Evolutionary conservation across 1,139 yeast species (phyloP).

Genomic region (Suhomyces coccinellae): DNA sequence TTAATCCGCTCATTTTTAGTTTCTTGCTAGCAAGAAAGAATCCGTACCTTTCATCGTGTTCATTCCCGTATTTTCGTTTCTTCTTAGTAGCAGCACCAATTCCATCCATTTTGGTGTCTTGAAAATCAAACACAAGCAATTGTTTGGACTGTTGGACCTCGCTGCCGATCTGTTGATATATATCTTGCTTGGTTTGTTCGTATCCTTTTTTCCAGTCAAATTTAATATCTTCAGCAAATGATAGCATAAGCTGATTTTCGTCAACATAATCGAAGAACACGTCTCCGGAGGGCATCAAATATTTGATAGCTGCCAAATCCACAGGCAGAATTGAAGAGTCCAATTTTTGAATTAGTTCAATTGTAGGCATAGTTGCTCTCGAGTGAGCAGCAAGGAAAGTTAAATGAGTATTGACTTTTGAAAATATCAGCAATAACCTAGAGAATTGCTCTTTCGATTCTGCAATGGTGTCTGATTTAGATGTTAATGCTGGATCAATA

Average conservation of each 20-base stretch:
- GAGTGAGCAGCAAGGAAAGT: constrained; percentile 47
- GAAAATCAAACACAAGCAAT: constrained; percentile 71
- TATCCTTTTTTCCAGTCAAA: constrained; percentile 48
- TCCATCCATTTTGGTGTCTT: constrained; percentile 59
- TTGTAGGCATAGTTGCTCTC: constrained; percentile 42
- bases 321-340: constrained; percentile 29
- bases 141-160: constrained; percentile 34
- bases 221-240: constrained; percentile 33
- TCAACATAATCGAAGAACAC: constrained; percentile 69
- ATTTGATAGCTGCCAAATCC: constrained; percentile 66
- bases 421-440: constrained; percentile 22
- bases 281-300: constrained; percentile 67
- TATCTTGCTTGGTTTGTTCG: constrained; percentile 37
- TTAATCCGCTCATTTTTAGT: constrained; percentile 19
- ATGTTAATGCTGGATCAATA: not conserved
- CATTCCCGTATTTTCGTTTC: constrained; percentile 16
- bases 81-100: constrained; percentile 32
- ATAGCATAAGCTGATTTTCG: constrained; percentile 56
- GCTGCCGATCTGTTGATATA: constrained; percentile 24
- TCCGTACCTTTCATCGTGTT: constrained; percentile 10
- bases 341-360: constrained; percentile 35
- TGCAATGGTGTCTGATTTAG: not conserved
- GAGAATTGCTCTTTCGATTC: not conserved
- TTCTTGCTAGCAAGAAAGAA: constrained; percentile 32
- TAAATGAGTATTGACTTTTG: constrained; percentile 42